Base-by-base conservation (phyloP, 495 filamentous ascomycete genomes). In the Cercophora samala region DNA sequence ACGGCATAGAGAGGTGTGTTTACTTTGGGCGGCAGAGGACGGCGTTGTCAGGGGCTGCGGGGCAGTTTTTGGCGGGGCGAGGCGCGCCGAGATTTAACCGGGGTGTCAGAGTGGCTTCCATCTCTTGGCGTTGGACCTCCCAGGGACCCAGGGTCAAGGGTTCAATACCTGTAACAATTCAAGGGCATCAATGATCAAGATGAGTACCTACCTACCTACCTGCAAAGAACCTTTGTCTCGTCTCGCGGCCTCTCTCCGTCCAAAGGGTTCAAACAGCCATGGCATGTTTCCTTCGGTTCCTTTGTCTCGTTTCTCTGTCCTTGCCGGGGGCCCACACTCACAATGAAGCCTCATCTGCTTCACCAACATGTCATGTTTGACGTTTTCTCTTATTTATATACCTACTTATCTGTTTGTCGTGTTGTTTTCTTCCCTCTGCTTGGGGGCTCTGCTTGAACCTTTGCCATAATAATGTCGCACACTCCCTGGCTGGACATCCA, bases 21-120 rank as follows among this genome's bases (percentile, higher is more conserved):
- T 71, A 71, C 67, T 66, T 64, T 42, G 18, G 42, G 24, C 11
- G 32, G 11, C n/a, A 42, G 46, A 26, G 37, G 22, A 42, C 5
- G 18, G 56, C 15, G 71, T 73, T 73, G 71, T 73, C 71, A 73
- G 64, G 71, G 71, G 69, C 53, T 71, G 58, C 71, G 22, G 60
- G 19, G 64, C 25, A 19, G 52, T 64, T 65, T 65, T 62, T 56
- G 37, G 66, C 63, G 42, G 70, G 71, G 68, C 24, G 55, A 46
- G 18, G 51, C 17, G 26, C 21, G 61, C 32, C 61, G 32, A 54
- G 22, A 21, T 63, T 53, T 19, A 23, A 25, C 61, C 61, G 37
- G 21, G 46, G 1, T 42, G 26, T 29, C 26, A 29, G 4, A 5
- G 26, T 29, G 26, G 26, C n/a, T n/a, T n/a, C n/a, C n/a, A n/a